Conservation (phyloP, 768 basidiomycete genomes). For the Pleurotus tuoliensis region DNA sequence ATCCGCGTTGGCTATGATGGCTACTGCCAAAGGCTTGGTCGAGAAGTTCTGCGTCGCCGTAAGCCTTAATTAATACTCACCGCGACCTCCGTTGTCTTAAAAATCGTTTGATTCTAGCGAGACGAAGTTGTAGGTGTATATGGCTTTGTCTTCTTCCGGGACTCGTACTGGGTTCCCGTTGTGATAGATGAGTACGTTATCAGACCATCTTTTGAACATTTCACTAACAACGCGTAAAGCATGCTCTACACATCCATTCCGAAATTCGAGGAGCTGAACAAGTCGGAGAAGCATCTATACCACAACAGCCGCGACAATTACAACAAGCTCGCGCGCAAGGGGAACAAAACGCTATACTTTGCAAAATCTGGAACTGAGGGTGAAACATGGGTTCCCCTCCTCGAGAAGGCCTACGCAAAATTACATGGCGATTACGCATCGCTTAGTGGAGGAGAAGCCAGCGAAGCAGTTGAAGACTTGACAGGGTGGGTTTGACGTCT, state of each 20-base stretch:
- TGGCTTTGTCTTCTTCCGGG: conserved; percentile 55
- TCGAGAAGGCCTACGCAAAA: conserved; percentile 60
- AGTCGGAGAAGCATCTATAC: conserved; percentile 38
- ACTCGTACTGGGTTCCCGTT: conserved; percentile 46
- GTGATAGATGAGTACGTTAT: conserved; percentile 53
- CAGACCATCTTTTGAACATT: neutral
- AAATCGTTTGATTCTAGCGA: conserved; percentile 23
- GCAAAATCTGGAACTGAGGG: conserved; percentile 41
- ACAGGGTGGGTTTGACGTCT: conserved; percentile 38
- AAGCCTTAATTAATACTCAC: conserved; percentile 12
- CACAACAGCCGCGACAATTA: conserved; percentile 47
- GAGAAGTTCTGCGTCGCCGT: conserved; percentile 52
- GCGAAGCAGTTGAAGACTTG: conserved; percentile 53
- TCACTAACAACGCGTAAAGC: conserved; percentile 21
- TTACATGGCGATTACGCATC: conserved; percentile 48
- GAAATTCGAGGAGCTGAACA: conserved; percentile 45
- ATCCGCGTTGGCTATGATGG: conserved; percentile 46
- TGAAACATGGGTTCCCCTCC: conserved; percentile 55
- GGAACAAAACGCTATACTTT: conserved; percentile 45
- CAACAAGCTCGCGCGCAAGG: conserved; percentile 39
- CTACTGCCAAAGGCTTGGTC: conserved; percentile 38
- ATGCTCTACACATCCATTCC: conserved; percentile 46
- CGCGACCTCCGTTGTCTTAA: neutral
- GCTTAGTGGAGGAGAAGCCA: conserved; percentile 36
- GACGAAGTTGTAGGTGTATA: conserved; percentile 53